Evolutionary conservation across 1,284 basidiomycete species (phyloP).

Genomic region (Leccinum angustisporum): DNA sequence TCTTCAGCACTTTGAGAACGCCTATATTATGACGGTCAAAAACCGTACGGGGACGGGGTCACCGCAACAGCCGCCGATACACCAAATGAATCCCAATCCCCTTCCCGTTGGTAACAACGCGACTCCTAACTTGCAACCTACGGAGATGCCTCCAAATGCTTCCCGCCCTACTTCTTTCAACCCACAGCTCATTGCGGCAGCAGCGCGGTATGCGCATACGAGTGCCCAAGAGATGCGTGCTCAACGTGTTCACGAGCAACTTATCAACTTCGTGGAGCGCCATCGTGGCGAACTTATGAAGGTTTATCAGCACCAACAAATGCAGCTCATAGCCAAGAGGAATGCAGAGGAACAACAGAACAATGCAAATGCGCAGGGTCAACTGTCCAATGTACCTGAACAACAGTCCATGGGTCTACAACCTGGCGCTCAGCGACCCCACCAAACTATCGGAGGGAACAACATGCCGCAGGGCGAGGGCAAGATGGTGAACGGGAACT

Average conservation of each 20-base stretch:
- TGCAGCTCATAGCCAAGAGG: conserved; percentile 24
- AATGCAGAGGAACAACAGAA: conserved; percentile 28
- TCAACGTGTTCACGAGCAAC: conserved; percentile 47
- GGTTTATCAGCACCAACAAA: conserved; percentile 25
- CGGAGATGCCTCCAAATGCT: conserved; percentile 25
- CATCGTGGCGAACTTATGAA: conserved; percentile 42
- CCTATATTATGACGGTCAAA: conserved; percentile 42
- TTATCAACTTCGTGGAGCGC: conserved; percentile 58
- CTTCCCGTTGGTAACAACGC: conserved; percentile 16
- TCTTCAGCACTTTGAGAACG: conserved; percentile 55
- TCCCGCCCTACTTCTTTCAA: conserved; percentile 10
- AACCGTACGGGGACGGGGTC: conserved; percentile 19
- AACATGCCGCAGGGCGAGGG: conserved; percentile 20
- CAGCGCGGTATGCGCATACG: conserved; percentile 40
- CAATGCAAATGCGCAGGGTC: conserved; percentile 19
- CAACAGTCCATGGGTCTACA: conserved; percentile 20
- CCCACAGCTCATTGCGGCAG: conserved; percentile 25
- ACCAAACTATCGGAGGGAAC: conserved; percentile 18
- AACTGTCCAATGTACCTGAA: conserved; percentile 23
- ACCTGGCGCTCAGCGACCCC: conserved; percentile 21
- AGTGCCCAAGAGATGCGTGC: conserved; percentile 52
- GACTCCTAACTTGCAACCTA: conserved; percentile 14
- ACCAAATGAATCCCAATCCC: conserved; percentile 16
- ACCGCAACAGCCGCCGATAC: conserved; percentile 13
- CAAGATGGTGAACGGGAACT: conserved; percentile 23